These are phyloP conservation scores for Sugiyamaella americana DNA, from an alignment of 805 yeast genomes.

Conservation along the genomic window DNA sequence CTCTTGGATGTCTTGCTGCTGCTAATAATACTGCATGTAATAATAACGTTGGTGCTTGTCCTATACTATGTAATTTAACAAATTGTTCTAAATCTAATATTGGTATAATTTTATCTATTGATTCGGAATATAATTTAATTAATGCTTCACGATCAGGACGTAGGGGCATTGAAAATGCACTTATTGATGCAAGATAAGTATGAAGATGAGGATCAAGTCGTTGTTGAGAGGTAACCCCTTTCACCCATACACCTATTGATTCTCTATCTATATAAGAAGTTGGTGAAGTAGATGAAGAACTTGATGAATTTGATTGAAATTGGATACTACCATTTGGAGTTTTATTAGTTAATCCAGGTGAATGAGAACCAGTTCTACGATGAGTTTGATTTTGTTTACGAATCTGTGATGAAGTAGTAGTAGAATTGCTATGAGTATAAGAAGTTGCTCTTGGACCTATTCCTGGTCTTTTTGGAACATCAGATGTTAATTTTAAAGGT, in stretches of 20 bases:
- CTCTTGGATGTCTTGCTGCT: constrained; percentile 38
- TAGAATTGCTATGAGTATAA: not conserved
- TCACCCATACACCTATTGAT: constrained; percentile 33
- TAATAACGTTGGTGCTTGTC: constrained; percentile 36
- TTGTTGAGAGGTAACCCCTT: constrained; percentile 26
- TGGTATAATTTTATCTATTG: constrained; percentile 39
- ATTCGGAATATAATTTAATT: constrained; percentile 36
- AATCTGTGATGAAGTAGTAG: constrained; percentile 3
- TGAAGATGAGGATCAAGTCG: constrained; percentile 29
- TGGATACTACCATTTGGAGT: not conserved
- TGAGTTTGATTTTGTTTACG: constrained; percentile 3
- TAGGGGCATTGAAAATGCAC: constrained; percentile 36
- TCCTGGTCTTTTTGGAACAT: constrained; percentile 1
- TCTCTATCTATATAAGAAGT: constrained; percentile 11
- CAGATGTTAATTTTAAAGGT: not conserved
- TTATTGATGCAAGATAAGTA: constrained; percentile 32
- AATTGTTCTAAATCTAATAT: constrained; percentile 38
- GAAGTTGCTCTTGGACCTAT: not conserved
- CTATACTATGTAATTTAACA: constrained; percentile 32
- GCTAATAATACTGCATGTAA: constrained; percentile 40
- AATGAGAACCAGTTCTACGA: constrained; percentile 16
- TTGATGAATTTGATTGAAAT: not conserved
- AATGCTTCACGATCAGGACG: constrained; percentile 31
- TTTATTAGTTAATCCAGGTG: constrained; percentile 13
- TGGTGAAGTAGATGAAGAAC: not conserved